phyloP scores from a whole-genome alignment of 352 stramenopile genomes.

The Globisporangium camurandrum region DNA sequence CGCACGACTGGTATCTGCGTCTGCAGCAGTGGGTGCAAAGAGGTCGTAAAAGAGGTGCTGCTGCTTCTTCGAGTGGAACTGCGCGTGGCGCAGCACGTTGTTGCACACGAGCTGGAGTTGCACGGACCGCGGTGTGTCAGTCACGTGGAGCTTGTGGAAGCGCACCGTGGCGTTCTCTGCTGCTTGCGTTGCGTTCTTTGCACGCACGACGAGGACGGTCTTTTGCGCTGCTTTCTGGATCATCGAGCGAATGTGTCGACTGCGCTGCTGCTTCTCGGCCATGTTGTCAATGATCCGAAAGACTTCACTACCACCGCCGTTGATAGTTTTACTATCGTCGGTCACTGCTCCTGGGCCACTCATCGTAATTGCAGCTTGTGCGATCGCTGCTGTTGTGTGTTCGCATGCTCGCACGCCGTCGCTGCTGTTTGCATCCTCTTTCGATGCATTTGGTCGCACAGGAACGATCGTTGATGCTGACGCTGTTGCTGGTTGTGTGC shows the following conservation, averaged over 20 bases:
- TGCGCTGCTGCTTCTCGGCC: slow-evolving; percentile 36
- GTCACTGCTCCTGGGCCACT: not conserved
- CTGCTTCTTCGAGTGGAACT: slow-evolving; percentile 25
- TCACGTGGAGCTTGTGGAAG: slow-evolving; percentile 35
- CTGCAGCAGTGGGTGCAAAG: slow-evolving; percentile 22
- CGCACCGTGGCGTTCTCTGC: slow-evolving; percentile 58
- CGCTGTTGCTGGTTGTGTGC: not conserved
- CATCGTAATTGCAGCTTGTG: not conserved
- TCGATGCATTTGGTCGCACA: not conserved
- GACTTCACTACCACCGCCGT: slow-evolving; percentile 25
- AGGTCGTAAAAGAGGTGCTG: slow-evolving; percentile 31
- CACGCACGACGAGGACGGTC: slow-evolving; percentile 62
- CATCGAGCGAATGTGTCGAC: slow-evolving; percentile 46
- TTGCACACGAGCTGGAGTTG: slow-evolving; percentile 35
- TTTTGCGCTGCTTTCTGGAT: slow-evolving; percentile 66
- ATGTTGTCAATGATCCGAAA: slow-evolving; percentile 48
- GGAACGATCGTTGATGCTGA: not conserved
- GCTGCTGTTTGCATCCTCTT: not conserved
- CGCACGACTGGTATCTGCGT: not conserved
- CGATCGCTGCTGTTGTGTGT: not conserved
- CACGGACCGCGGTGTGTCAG: slow-evolving; percentile 43
- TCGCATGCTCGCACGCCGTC: slow-evolving; percentile 3
- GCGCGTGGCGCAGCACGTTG: slow-evolving; percentile 42
- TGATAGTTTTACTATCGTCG: slow-evolving; percentile 1
- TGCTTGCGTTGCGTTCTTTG: slow-evolving; percentile 62